A percentile compares a stretch with the other conserved stretches of the same genome.
These are phyloP conservation scores for Alternaria incomplexa DNA, from an alignment of 2,329 filamentous ascomycete species.

Conservation along the genomic window DNA sequence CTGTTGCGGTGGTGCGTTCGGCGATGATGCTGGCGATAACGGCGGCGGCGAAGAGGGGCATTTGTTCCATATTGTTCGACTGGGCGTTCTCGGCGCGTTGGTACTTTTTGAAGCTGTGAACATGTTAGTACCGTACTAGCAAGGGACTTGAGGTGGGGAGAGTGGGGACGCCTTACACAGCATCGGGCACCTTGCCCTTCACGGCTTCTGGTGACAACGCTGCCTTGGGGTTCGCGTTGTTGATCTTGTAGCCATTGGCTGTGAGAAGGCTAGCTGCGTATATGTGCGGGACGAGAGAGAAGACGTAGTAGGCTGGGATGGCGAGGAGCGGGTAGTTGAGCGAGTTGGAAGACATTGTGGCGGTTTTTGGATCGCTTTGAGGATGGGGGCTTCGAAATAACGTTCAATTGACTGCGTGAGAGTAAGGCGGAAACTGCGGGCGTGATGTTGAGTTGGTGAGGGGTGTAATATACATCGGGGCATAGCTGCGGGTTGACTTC, in stretches of 20 bases:
- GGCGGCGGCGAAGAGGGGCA: constrained; percentile 32
- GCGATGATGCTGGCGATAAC: constrained; percentile 32
- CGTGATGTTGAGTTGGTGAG: neutral
- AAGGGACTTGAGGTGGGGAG: neutral
- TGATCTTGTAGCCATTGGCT: constrained; percentile 25
- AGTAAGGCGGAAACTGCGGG: neutral
- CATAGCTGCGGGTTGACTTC: neutral
- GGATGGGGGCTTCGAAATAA: neutral
- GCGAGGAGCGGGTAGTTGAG: constrained; percentile 36
- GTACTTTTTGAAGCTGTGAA: constrained; percentile 27
- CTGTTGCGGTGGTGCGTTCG: constrained; percentile 25
- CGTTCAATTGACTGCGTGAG: neutral
- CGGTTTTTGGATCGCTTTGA: neutral
- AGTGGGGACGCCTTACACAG: constrained; percentile 9
- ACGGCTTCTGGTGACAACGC: constrained; percentile 25
- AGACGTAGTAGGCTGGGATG: constrained; percentile 37
- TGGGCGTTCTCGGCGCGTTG: constrained; percentile 37
- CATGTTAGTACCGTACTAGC: neutral
- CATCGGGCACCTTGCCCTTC: constrained; percentile 34
- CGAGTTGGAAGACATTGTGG: constrained; percentile 23
- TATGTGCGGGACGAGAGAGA: constrained; percentile 27
- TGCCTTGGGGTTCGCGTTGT: constrained; percentile 36
- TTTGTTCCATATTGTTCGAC: constrained; percentile 31
- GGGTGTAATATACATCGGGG: neutral
- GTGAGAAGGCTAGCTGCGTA: constrained; percentile 24